Evolutionary conservation across 495 filamentous ascomycete species (phyloP), one percentile per base, ranked within the genome.

Genomic region (Penicillium antarcticum): DNA sequence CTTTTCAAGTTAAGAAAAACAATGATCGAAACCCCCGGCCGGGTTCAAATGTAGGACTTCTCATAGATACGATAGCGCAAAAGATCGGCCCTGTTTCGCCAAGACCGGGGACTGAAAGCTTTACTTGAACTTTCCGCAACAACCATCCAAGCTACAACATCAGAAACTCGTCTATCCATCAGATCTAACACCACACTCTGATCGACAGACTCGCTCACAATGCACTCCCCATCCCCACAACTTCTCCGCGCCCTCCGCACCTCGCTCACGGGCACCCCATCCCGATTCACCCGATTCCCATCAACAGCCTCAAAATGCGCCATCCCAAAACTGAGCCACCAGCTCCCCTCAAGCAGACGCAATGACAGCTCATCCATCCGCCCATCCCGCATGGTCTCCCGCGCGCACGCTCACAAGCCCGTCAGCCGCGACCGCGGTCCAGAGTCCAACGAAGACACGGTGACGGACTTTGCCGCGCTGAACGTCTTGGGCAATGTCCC

Each of bases 401-500:
- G 72, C 35, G 46, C 69, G 0, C 73, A 77, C 48, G 45, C 68
- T 12, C 46, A 65, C 41, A 75, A 74, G 45, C 72, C 73, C 9
- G 38, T 66, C 16, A 74, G 62, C 18, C 73, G 63, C 45, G 79
- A 85, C 67, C 82, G 84, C 42, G 84, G 82, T 37, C 83, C 83
- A 1, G 43, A 63, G 17, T 84, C 79, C 32, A 66, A 69, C 26
- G 84, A 87, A 72, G 70, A 78, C 38, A 87, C 83, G 0, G 79
- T 84, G 54, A 94, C 91, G 17, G 87, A 95, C 70, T 89, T 97
- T 55, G 70, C 61, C 12, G 68, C 72, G 11, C 75, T 97, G 50
- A 81, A 98, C 65, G 85, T 98, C 10, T 79, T 97, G 7, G 85
- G 81, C n/a, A 81, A 80, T 52, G 79, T 85, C 7, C 85, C 91